phyloP scores from a whole-genome alignment of 768 basidiomycete species.

The Fomitopsis serialis region DNA sequence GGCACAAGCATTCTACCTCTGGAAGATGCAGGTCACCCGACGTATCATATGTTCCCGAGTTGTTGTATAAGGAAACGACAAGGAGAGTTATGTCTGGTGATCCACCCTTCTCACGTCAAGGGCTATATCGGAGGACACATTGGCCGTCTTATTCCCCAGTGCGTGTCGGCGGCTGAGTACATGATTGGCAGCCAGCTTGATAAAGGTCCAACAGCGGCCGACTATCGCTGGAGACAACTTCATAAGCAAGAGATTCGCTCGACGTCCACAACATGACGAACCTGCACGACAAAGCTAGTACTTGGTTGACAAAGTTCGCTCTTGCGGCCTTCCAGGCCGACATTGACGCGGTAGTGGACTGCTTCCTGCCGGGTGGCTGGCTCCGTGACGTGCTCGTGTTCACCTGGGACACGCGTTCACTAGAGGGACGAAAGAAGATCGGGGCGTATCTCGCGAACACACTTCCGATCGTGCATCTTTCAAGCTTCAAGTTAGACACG shows the following conservation, averaged over 20 bases:
- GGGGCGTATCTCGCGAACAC: conserved; percentile 23
- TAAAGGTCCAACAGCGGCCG: not conserved
- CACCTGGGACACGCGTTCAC: conserved; percentile 37
- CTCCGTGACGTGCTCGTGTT: conserved; percentile 39
- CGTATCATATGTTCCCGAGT: not conserved
- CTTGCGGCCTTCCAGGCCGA: conserved; percentile 16
- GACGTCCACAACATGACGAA: not conserved
- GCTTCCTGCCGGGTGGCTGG: conserved; percentile 32
- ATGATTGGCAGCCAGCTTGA: not conserved
- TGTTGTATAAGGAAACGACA: not conserved
- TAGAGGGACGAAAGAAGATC: conserved; percentile 30
- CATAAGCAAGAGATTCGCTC: too few relatives aligned
- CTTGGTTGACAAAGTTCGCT: conserved; percentile 27
- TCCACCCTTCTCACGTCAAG: not conserved
- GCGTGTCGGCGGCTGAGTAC: not conserved
- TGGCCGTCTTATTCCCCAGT: not conserved
- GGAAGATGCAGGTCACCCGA: not conserved
- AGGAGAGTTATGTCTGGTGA: not conserved
- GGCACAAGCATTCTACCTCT: not conserved
- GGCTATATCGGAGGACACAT: not conserved
- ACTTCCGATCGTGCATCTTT: conserved; percentile 19
- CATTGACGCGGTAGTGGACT: conserved; percentile 15
- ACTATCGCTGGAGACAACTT: too few relatives aligned
- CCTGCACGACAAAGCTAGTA: conserved; percentile 10
- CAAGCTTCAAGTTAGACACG: conserved; percentile 16